Evolutionary conservation across 2,329 filamentous ascomycete species (phyloP), one percentile per base, ranked within the genome.

Genomic region (Aspergillus alliaceus): DNA sequence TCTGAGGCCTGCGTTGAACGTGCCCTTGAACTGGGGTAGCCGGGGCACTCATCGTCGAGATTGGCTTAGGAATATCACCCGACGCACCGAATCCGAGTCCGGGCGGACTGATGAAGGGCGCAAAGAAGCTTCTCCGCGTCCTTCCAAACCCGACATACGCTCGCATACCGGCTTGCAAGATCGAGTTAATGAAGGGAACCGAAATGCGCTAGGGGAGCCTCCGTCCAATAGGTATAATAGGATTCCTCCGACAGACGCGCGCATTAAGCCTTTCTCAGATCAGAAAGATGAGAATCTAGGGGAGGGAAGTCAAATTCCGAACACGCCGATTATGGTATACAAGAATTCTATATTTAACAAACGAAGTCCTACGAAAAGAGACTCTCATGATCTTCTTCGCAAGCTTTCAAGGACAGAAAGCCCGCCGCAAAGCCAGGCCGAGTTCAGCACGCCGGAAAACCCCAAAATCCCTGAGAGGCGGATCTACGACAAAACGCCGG

Each of bases 401-500:
- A 76, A 70, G 56, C 64, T 80, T 9, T 72, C 76, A 4, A 69
- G 77, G 54, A 69, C 69, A 8, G 72, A 73, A 44, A 76, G 66
- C 46, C 72, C 74, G 11, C 66, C 59, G 35, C 64, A 67, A 31
- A 72, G 67, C 50, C 61, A 67, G 20, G 58, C 64, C 8, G 66
- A 69, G 18, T 29, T 59, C 6, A 59, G 50, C 50, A 77, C 75
- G 0, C 75, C 75, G 2, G 70, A 75, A 35, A 65, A 65, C 46
- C 57, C 65, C 24, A 76, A 72, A 52, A 50, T 64, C 6, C 64
- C 65, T 14, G 64, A 71, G 31, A 64, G 67, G 14, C 68, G 63
- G 25, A 67, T 75, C 20, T 74, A 75, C 34, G 71, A 74, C 32
- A 77, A 78, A 59, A 80, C 78, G 1, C 78, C 78, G 2, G 69